Percentiles rank a stretch among this genome's conserved stretches.
These are phyloP conservation scores for Beauveria rudraprayagi DNA, from an alignment of 2,329 filamentous ascomycete species.

Conservation along the genomic window DNA sequence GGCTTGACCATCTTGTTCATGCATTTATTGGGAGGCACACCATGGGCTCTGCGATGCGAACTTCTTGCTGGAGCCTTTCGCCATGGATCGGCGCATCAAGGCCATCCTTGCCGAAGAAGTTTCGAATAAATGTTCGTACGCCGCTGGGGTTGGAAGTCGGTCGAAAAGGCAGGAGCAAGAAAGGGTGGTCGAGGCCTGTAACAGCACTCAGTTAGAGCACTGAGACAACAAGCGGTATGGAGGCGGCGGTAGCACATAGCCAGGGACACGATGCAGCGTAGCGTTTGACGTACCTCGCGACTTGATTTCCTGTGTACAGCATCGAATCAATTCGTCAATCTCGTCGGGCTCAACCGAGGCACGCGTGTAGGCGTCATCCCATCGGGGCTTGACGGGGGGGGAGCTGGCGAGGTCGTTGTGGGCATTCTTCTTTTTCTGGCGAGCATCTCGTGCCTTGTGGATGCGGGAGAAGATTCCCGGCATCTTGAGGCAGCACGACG, in stretches of 20 bases:
- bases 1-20: slow-evolving; percentile 13
- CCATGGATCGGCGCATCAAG: slow-evolving; percentile 56
- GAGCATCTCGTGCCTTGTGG: slow-evolving; percentile 35
- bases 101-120: slow-evolving; percentile 76
- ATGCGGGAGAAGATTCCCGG: slow-evolving; percentile 54
- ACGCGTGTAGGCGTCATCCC: slow-evolving; percentile 82
- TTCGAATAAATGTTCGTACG: slow-evolving; percentile 84
- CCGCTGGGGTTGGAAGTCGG: slow-evolving; percentile 87
- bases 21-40: slow-evolving; percentile 37
- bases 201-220: background rate
- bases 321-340: slow-evolving; percentile 75
- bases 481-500: slow-evolving; percentile 32
- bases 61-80: slow-evolving; percentile 68
- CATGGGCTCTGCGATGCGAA: slow-evolving; percentile 90
- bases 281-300: slow-evolving; percentile 61
- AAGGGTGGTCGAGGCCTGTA: slow-evolving; percentile 78
- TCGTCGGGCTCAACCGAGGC: slow-evolving; percentile 80
- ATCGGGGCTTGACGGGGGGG: slow-evolving; percentile 62
- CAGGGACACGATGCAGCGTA: slow-evolving; percentile 11
- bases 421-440: slow-evolving; percentile 66
- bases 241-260: slow-evolving; percentile 5
- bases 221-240: background rate
- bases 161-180: slow-evolving; percentile 88
- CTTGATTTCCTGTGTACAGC: slow-evolving; percentile 87
- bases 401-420: slow-evolving; percentile 41